Percentiles rank a stretch among this genome's conserved stretches.
These are phyloP conservation scores for Hypoxylon intermedium DNA, from an alignment of 495 filamentous ascomycete genomes.

Conservation along the genomic window DNA sequence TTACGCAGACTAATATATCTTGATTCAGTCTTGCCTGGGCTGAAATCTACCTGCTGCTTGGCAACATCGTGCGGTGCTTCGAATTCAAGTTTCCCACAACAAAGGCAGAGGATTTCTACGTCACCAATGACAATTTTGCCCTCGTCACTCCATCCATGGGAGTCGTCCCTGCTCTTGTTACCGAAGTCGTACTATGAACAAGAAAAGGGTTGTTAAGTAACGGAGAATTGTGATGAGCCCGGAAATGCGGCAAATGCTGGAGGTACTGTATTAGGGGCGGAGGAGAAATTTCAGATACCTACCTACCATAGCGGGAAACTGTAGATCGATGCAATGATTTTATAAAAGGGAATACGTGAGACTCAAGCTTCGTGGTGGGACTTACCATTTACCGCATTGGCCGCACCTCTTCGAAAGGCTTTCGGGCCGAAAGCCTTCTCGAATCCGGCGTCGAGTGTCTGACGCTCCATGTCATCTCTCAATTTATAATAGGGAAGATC, in stretches of 20 bases:
- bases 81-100: slow-evolving; percentile 20
- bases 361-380: too few relatives aligned
- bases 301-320: too few relatives aligned
- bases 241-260: too few relatives aligned
- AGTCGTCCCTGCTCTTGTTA: slow-evolving; percentile 15
- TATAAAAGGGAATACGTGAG: too few relatives aligned
- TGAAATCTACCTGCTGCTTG: slow-evolving; percentile 23
- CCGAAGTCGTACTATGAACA: slow-evolving; percentile 3
- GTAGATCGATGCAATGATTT: too few relatives aligned
- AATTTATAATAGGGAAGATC: slow-evolving; percentile 33
- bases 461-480: slow-evolving; percentile 25
- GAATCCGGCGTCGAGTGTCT: slow-evolving; percentile 29
- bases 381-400: slow-evolving; percentile 35
- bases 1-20: slow-evolving; percentile 21
- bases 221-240: too few relatives aligned
- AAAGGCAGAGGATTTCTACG: slow-evolving; percentile 18
- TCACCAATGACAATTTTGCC: slow-evolving; percentile 7
- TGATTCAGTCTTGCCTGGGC: slow-evolving; percentile 25
- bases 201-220: background rate
- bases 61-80: slow-evolving; percentile 12
- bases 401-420: slow-evolving; percentile 28
- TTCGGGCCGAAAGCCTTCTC: slow-evolving; percentile 20
- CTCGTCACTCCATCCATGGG: slow-evolving; percentile 10
- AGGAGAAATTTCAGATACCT: too few relatives aligned
- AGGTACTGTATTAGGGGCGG: too few relatives aligned